Base-by-base conservation (phyloP, 192 early-diverging fungal genomes). In the Cetraspora pellucida region DNA sequence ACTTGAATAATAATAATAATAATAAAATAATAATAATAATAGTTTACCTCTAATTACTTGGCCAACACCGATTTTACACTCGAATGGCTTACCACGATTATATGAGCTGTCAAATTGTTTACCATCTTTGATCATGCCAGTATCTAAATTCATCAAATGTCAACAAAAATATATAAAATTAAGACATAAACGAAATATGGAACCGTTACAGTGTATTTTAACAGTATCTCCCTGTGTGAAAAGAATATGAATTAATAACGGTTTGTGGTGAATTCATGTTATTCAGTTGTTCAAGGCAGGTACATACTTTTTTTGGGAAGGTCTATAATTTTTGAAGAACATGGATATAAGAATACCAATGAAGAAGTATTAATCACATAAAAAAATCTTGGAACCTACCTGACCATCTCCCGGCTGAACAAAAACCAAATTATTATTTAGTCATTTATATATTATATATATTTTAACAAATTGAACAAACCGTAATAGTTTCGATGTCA, bases 21-120 rank as follows among this genome's bases (percentile, higher is more conserved):
- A 27, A 50, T 2, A 58, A n/a, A 63, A 25, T 8, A 63, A 14
- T 63, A 19, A 63, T 63, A 14, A 63, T 28, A 27, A 50, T 2
- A 58, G 25, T 55, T 74, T 60, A 75, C 92, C 95, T 69, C 86
- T 82, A 82, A 99, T 99, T 75, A 99, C 96, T 79, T 91, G 95
- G 3, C 95, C 94, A 28, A 95, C 92, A 78, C 97, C 97, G 77
- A 99, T 97, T 57, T 83, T 85, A 85, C 91, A 95, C 28, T 85
- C 84, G 77, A 98, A 99, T 52, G 97, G 95, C 77, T 92, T 71
- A 27, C 88, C 85, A 78, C 95, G 95, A 83, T 96, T 89, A 70
- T 84, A 80, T 70, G 93, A 94, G 68, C 93, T 94, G 82, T 99
- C 97, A 75, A 99, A 99, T 82, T 92, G 88, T 23, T 63, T 81